Evolutionary conservation across 768 basidiomycete genomes (phyloP).

Genomic region (Boletus tylopilopsis): DNA sequence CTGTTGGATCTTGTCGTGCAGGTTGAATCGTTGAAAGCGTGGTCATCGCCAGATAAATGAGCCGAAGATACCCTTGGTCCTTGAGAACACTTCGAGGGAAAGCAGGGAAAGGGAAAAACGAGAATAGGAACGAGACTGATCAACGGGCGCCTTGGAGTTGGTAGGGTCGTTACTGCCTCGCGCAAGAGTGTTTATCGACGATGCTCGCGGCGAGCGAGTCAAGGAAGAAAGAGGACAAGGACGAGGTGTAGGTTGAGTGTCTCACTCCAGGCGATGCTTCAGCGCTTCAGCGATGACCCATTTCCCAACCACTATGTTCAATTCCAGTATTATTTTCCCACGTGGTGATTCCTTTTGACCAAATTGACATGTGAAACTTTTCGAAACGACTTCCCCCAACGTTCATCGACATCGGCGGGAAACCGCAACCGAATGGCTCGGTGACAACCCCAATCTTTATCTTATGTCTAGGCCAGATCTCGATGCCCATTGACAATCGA

Average conservation of each 20-base stretch:
- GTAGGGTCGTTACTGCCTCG: not conserved
- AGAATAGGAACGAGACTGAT: slow-evolving; percentile 6
- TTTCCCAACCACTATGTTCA: slow-evolving; percentile 11
- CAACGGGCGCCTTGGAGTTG: not conserved
- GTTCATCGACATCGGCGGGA: too few species aligned
- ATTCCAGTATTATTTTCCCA: slow-evolving; percentile 25
- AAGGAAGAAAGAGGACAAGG: slow-evolving; percentile 1
- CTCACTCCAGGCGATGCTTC: slow-evolving; percentile 9
- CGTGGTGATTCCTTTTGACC: too few species aligned
- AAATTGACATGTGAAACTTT: too few species aligned
- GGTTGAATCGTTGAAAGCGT: slow-evolving; percentile 53
- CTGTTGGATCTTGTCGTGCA: slow-evolving; percentile 37
- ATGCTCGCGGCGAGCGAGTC: not conserved
- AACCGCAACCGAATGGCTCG: too few species aligned
- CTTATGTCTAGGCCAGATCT: not conserved
- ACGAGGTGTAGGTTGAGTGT: not conserved
- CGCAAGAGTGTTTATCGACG: not conserved
- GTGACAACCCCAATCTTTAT: too few species aligned
- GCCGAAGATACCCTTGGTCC: slow-evolving; percentile 20
- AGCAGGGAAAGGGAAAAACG: slow-evolving; percentile 3
- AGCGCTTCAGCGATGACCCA: slow-evolving; percentile 14
- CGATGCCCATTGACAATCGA: not conserved
- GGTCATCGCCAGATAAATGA: slow-evolving; percentile 27
- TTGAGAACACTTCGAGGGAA: slow-evolving; percentile 13
- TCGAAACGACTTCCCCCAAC: too few species aligned